Percentiles rank a stretch among this genome's conserved stretches.
Conservation (phyloP, 176 grass and related monocot species). For the Triticum monococcum region DNA sequence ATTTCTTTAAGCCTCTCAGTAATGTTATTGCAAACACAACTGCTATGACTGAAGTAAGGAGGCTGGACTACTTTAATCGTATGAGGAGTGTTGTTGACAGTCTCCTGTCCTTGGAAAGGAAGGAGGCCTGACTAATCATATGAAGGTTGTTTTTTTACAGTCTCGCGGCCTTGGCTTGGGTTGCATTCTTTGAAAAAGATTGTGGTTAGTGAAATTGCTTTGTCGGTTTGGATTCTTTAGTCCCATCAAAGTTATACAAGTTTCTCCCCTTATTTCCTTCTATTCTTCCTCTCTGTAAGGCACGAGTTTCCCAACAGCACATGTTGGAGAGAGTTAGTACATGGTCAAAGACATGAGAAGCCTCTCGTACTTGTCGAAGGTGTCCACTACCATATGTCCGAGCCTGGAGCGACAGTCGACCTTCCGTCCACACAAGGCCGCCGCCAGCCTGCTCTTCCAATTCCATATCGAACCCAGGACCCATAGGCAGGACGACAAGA, state of each 20-base stretch:
- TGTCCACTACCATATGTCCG: constrained; percentile 49
- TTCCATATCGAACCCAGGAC: not conserved
- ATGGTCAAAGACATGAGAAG: constrained; percentile 76
- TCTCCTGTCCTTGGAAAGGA: constrained; percentile 73
- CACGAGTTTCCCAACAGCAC: constrained; percentile 83
- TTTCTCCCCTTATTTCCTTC: constrained; percentile 12
- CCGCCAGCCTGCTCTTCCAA: constrained; percentile 23
- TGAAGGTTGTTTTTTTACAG: constrained; percentile 80
- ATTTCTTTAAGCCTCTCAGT: constrained; percentile 76
- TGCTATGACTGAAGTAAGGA: constrained; percentile 82
- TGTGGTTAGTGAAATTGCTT: constrained; percentile 51
- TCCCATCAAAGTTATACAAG: not conserved
- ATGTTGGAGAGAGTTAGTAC: constrained; percentile 93
- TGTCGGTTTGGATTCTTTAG: not conserved
- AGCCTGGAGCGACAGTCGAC: constrained; percentile 55
- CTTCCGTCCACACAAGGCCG: constrained; percentile 39
- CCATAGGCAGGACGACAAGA: constrained; percentile 22
- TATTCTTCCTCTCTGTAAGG: constrained; percentile 41
- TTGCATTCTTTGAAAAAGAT: constrained; percentile 78
- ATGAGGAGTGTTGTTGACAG: constrained; percentile 79
- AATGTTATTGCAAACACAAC: constrained; percentile 58
- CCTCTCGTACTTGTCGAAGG: constrained; percentile 49
- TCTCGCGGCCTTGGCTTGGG: constrained; percentile 81
- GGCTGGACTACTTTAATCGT: constrained; percentile 83
- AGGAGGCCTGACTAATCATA: constrained; percentile 84